Conservation (phyloP, 768 basidiomycete species). For the Pleurotus ostreatus region DNA sequence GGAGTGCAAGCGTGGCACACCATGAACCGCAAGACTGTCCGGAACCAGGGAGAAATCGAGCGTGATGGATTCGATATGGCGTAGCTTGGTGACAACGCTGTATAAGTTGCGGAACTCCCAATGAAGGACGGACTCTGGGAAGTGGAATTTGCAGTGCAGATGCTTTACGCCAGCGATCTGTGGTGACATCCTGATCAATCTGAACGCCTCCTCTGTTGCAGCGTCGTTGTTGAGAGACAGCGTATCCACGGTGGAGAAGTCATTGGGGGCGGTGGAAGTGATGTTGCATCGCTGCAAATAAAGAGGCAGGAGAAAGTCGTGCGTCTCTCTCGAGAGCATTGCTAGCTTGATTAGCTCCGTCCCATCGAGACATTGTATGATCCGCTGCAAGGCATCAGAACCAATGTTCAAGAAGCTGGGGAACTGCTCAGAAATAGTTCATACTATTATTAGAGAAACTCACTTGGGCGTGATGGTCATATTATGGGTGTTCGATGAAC, state of each 20-base stretch:
- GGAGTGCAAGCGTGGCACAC: background rate
- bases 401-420: no score
- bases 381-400: background rate
- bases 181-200: background rate
- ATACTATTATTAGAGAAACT: no score
- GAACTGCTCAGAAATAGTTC: no score
- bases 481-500: no score
- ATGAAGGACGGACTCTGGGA: background rate
- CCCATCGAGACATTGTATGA: background rate
- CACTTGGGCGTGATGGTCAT: no score
- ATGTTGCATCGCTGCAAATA: background rate
- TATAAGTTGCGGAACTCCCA: background rate
- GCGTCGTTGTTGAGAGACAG: background rate
- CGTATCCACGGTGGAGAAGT: background rate
- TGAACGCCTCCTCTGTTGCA: background rate
- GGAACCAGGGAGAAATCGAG: background rate
- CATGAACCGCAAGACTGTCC: background rate
- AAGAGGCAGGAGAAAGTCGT: background rate
- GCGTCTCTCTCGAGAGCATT: background rate
- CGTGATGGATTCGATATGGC: background rate
- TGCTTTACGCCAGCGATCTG: background rate
- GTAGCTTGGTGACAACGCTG: background rate
- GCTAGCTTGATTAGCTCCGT: background rate
- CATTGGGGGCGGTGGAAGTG: background rate
- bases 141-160: background rate